Evolutionary conservation across 139 green algal genomes (phyloP).

Genomic region (Closterium sp.): DNA sequence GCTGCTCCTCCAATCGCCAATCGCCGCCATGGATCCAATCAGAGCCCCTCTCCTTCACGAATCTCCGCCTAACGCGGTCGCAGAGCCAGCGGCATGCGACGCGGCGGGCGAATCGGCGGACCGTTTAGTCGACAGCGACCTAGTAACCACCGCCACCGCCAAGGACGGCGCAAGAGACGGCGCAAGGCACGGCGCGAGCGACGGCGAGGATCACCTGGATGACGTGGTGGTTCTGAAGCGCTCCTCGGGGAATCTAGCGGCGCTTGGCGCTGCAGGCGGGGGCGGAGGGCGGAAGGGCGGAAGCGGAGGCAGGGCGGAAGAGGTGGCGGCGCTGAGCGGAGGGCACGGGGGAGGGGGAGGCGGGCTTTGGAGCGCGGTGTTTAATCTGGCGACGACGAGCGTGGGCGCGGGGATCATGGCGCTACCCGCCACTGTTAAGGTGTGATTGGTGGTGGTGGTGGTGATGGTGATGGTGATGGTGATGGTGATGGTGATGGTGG

Average conservation of each 20-base stretch:
- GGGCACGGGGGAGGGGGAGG: constrained; percentile 8
- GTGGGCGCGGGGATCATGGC: constrained; percentile 7
- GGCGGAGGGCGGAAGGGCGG: background rate
- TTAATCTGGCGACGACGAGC: constrained; percentile 41
- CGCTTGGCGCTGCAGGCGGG: background rate
- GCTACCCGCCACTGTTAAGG: background rate
- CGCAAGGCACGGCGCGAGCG: background rate
- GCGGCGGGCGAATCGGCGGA: too few species aligned
- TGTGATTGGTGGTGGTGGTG: background rate
- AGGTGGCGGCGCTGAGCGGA: background rate
- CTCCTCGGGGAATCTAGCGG: background rate
- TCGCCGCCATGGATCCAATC: background rate
- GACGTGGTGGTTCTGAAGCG: background rate
- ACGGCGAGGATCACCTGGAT: background rate
- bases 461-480: too few species aligned
- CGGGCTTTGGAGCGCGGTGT: background rate
- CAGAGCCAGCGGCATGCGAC: background rate
- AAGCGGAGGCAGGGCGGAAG: background rate
- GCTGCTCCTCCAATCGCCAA: background rate
- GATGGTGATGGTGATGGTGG: too few species aligned
- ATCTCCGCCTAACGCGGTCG: background rate
- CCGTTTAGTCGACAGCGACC: too few species aligned
- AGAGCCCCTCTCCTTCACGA: background rate
- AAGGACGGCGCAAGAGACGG: background rate
- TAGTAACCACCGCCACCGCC: background rate